Evolutionary conservation across 768 basidiomycete species (phyloP), one percentile per base, ranked within the genome.

Genomic region (Auriculariales sp.): DNA sequence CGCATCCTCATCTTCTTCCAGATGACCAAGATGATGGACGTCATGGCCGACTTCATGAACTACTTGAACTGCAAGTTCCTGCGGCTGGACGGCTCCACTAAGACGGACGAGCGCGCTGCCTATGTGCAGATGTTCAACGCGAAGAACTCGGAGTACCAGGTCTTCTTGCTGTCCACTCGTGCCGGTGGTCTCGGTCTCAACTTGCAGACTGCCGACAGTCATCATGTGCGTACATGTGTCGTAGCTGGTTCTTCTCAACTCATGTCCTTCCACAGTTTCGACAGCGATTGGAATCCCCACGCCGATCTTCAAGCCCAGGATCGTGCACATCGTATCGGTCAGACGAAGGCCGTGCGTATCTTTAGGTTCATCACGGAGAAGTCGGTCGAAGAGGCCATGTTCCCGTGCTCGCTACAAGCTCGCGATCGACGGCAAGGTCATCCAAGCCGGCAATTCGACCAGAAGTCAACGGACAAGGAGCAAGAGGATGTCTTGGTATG

Each of bases 1-100:
- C 80, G 93, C 61, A 89, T 94, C 42, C 79, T 99, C 50, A 97
- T 99, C 58, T 98, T 99, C 79, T 98, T 98, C 81, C 95, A 99
- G 67, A 97, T 98, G 95, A 97, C 93, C 14, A 88, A 91, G 60
- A 90, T 97, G 58, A 95, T 98, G 93, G 89, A 94, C 54, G 92
- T 95, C 62, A 90, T 94, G 79, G 89, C 90, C 58, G 93, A 97
- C 59, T 97, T 92, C 59, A 66, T 95, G 59, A 87, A 84, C 62
- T 81, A 82, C 74, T 79, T 81, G 77, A 75, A 76, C 3, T 89
- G 78, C 76, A 83, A 86, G 57, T 83, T 87, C 63, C 79, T 94
- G 47, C 86, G 93, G 57, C 72, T 97, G n/a, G 92, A 97, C 64
- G 92, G 92, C 71, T 83, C 87, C 11, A 97, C 92, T 19, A 94